Conservation (phyloP, 805 yeast species). For the Kuraishia piskuri region DNA sequence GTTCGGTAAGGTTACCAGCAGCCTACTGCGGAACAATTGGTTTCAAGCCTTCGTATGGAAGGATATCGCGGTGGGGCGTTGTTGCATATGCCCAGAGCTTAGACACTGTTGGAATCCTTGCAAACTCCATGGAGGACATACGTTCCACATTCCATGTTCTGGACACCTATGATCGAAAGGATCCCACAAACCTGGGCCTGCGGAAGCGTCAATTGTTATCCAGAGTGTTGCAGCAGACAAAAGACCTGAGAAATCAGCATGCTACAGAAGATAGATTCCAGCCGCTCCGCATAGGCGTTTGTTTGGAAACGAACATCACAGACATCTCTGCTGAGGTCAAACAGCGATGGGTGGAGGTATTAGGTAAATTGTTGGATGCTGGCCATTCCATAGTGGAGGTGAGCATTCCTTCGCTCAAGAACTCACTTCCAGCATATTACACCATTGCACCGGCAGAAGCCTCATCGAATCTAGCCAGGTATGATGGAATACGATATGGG, state of each 20-base stretch:
- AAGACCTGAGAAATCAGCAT: not conserved
- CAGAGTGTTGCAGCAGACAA: not conserved
- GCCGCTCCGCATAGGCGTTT: slow-evolving; percentile 56
- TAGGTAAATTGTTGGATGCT: slow-evolving; percentile 40
- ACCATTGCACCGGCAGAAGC: slow-evolving; percentile 92
- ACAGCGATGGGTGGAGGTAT: slow-evolving; percentile 35
- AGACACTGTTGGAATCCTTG: slow-evolving; percentile 86
- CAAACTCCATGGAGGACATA: slow-evolving; percentile 38
- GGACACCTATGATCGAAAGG: slow-evolving; percentile 58
- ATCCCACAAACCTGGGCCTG: slow-evolving; percentile 60
- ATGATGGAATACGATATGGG: slow-evolving; percentile 88
- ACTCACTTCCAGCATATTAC: slow-evolving; percentile 73
- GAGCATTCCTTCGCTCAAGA: slow-evolving; percentile 60
- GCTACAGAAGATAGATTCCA: slow-evolving; percentile 5
- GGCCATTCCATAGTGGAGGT: slow-evolving; percentile 49
- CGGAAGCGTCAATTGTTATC: slow-evolving; percentile 2
- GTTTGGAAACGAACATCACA: slow-evolving; percentile 52
- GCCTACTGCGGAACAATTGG: slow-evolving; percentile 80
- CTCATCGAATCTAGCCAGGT: slow-evolving; percentile 81
- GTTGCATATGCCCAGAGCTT: slow-evolving; percentile 88
- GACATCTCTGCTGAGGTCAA: slow-evolving; percentile 42
- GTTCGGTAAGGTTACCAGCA: slow-evolving; percentile 89
- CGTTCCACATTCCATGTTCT: slow-evolving; percentile 43
- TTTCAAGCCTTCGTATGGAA: slow-evolving; percentile 90
- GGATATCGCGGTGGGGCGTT: slow-evolving; percentile 88